Conservation (phyloP, 352 stramenopile genomes). For the Phytopythium delawarense region DNA sequence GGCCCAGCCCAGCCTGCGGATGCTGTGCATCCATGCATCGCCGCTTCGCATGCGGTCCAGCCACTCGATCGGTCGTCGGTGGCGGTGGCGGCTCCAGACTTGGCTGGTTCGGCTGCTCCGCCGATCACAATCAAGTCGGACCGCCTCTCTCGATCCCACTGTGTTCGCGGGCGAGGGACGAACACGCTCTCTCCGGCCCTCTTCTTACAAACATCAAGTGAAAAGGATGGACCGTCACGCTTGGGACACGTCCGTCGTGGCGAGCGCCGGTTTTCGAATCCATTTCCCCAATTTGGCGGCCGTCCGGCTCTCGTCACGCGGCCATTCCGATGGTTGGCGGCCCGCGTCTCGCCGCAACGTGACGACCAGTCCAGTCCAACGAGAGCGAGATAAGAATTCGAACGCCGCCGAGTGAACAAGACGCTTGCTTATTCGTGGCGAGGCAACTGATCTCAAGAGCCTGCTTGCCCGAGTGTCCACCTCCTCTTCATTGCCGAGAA, state of each 20-base stretch:
- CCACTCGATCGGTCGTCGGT: neutral
- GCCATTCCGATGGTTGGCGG: conserved; percentile 4
- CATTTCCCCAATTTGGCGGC: neutral
- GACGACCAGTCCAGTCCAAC: neutral
- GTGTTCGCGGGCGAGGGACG: neutral
- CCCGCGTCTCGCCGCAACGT: neutral
- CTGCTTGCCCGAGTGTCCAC: neutral
- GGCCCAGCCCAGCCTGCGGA: no score
- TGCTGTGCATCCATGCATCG: no score
- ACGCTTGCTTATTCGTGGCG: neutral
- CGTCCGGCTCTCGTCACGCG: conserved; percentile 4
- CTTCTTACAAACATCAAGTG: neutral
- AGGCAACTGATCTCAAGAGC: neutral
- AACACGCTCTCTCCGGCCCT: conserved; percentile 1
- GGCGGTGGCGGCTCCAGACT: neutral
- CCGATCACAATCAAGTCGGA: conserved; percentile 8
- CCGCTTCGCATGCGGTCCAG: neutral
- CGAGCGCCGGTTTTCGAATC: conserved; percentile 5
- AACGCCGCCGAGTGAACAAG: neutral
- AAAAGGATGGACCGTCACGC: conserved; percentile 3
- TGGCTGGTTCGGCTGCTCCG: neutral
- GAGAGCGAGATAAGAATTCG: neutral
- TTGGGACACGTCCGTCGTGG: conserved; percentile 5
- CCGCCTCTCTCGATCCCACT: neutral
- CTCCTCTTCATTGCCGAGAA: neutral